phyloP scores from a whole-genome alignment of 202 grass and related monocot genomes.

The Bolboschoenoplectus hybrid region DNA sequence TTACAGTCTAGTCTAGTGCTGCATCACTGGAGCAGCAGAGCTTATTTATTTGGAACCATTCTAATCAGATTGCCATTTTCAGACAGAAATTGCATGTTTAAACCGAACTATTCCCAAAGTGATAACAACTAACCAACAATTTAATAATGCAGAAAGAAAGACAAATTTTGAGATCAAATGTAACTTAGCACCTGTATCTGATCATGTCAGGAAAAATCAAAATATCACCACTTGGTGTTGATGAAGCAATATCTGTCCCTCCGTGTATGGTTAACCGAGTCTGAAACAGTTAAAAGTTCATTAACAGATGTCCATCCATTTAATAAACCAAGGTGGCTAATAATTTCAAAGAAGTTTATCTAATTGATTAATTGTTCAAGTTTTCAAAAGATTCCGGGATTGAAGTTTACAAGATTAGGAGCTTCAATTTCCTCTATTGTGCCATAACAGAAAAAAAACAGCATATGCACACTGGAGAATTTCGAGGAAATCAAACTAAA shows the following conservation, averaged over 20 bases:
- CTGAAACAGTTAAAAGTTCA: constrained; percentile 30
- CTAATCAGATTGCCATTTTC: background rate
- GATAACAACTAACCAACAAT: constrained; percentile 29
- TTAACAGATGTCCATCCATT: background rate
- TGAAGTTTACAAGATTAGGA: background rate
- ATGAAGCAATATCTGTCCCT: constrained; percentile 65
- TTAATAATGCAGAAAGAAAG: constrained; percentile 18
- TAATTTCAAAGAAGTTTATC: background rate
- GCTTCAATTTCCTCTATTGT: background rate
- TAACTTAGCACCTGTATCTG: constrained; percentile 70
- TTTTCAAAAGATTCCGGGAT: background rate
- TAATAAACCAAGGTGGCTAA: background rate
- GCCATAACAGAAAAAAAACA: background rate
- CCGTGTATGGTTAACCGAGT: constrained; percentile 83
- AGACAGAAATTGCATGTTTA: constrained; percentile 34
- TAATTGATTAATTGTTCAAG: background rate
- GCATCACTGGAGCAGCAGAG: background rate
- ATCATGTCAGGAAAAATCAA: constrained; percentile 99
- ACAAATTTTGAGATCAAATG: constrained; percentile 30
- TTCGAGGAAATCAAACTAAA: background rate
- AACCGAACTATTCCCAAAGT: constrained; percentile 36
- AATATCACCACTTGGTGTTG: constrained; percentile 75
- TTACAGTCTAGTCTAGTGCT: background rate
- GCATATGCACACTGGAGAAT: background rate
- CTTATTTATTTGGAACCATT: background rate